Percentiles rank a stretch among this genome's conserved stretches.
Evolutionary conservation across 495 filamentous ascomycete species (phyloP).

Genomic region (Xylaria nigripes): DNA sequence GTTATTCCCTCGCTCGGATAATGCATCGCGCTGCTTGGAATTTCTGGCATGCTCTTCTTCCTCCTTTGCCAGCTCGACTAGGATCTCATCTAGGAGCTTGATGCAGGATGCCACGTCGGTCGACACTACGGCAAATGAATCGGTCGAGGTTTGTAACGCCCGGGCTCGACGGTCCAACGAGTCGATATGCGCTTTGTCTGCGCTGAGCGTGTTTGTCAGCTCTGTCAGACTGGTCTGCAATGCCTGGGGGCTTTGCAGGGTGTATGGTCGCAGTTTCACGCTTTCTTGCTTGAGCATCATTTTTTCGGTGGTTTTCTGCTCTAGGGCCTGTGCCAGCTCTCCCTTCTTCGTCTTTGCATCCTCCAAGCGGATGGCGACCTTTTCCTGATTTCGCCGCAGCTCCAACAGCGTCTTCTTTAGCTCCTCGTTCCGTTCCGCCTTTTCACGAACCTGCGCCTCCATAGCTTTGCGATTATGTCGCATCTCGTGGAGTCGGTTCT

Average conservation of each 20-base stretch:
- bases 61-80: constrained; percentile 73
- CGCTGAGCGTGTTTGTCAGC: constrained; percentile 62
- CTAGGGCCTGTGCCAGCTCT: constrained; percentile 59
- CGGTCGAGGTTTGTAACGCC: constrained; percentile 84
- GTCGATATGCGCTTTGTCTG: constrained; percentile 78
- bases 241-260: constrained; percentile 73
- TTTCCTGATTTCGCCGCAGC: constrained; percentile 66
- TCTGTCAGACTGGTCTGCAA: constrained; percentile 77
- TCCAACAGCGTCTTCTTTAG: constrained; percentile 71
- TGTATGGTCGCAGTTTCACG: constrained; percentile 83
- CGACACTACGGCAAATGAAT: constrained; percentile 76
- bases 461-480: constrained; percentile 63
- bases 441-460: constrained; percentile 70
- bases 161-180: constrained; percentile 73
- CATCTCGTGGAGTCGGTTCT: constrained; percentile 73
- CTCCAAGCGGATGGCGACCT: constrained; percentile 68
- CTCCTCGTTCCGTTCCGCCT: constrained; percentile 74
- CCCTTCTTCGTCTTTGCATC: constrained; percentile 64
- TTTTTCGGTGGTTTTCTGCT: constrained; percentile 67
- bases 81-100: constrained; percentile 82
- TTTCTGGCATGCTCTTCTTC: constrained; percentile 80
- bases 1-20: constrained; percentile 77
- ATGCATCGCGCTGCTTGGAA: constrained; percentile 70
- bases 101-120: constrained; percentile 78
- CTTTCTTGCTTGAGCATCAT: constrained; percentile 61